These are phyloP conservation scores for Zasmidium citrigriseum DNA, from an alignment of 2,329 filamentous ascomycete species.

Conservation along the genomic window DNA sequence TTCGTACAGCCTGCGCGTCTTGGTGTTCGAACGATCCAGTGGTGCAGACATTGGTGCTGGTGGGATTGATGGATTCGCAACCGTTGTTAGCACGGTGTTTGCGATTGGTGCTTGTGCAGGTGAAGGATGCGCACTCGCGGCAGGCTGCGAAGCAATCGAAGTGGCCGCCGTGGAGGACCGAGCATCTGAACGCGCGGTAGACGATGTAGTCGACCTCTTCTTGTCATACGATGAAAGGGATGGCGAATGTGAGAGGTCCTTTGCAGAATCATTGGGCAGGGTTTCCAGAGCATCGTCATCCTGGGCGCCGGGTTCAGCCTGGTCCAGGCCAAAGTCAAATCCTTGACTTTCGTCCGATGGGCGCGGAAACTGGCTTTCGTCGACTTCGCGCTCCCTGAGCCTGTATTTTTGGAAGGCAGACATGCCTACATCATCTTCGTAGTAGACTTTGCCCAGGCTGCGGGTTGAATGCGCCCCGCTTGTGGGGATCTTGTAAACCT, in stretches of 20 bases:
- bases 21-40: slow-evolving; percentile 67
- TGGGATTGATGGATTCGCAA: slow-evolving; percentile 20
- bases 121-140: slow-evolving; percentile 36
- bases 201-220: slow-evolving; percentile 81
- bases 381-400: slow-evolving; percentile 55
- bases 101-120: slow-evolving; percentile 55
- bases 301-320: slow-evolving; percentile 38
- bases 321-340: slow-evolving; percentile 35
- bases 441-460: slow-evolving; percentile 70
- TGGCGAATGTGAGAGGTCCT: slow-evolving; percentile 50
- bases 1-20: slow-evolving; percentile 77
- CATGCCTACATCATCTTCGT: slow-evolving; percentile 81
- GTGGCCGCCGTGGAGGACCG: slow-evolving; percentile 86
- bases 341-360: slow-evolving; percentile 30
- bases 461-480: slow-evolving; percentile 40
- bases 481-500: slow-evolving; percentile 81
- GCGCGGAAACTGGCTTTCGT: slow-evolving; percentile 37
- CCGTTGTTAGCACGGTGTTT: slow-evolving; percentile 20
- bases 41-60: slow-evolving; percentile 28
- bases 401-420: slow-evolving; percentile 82
- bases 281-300: slow-evolving; percentile 43
- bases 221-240: slow-evolving; percentile 66
- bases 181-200: slow-evolving; percentile 69
- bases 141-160: slow-evolving; percentile 74
- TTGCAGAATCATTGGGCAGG: slow-evolving; percentile 49